Evolutionary conservation across 176 grass and related monocot species (phyloP), one percentile per base, ranked within the genome.

Genomic region (Musa schizocarpa): DNA sequence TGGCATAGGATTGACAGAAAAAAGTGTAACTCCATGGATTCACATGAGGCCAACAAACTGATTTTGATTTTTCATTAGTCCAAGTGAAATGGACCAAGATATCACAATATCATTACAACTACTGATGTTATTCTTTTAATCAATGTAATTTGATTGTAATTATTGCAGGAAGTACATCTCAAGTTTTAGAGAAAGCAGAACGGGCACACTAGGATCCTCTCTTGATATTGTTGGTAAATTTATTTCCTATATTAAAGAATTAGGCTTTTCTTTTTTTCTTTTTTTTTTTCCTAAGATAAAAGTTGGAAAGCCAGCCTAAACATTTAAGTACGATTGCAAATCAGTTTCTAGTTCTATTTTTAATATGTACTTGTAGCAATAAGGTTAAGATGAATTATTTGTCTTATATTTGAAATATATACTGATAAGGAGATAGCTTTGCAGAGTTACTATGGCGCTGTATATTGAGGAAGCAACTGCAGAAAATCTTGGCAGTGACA

Each of bases 391-490:
- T 6, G 34, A 43, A 43, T 43, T 43, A 43, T 43, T 43, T 43
- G 34, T 62, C 13, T 62, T 62, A 62, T 55, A 14, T 25, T 54
- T 53, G 17, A 24, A 54, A 23, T 73, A 8, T 14, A 24, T 76
- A 64, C 1, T 76, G 13, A 76, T 51, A 23, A 34, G 7, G 2
- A 80, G 14, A 78, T 83, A 43, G 27, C 61, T 81, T 87, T 84
- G 67, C 86, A 99, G 95, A 94, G 80, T 94, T 99, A 49, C 73
- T 92, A 76, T 99, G 95, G 95, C 61, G 78, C 61, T 99, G 95
- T 84, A 89, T 99, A 76, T 81, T 99, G 71, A 99, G 91, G 82
- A 99, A 94, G 29, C 95, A 99, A 76, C 84, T 99, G 71, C 76
- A 99, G 81, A 99, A 89, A 83, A 85, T 79, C 71, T 88, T 91